Conservation (phyloP, 2,329 filamentous ascomycete genomes). For the Helotiales sp. region DNA sequence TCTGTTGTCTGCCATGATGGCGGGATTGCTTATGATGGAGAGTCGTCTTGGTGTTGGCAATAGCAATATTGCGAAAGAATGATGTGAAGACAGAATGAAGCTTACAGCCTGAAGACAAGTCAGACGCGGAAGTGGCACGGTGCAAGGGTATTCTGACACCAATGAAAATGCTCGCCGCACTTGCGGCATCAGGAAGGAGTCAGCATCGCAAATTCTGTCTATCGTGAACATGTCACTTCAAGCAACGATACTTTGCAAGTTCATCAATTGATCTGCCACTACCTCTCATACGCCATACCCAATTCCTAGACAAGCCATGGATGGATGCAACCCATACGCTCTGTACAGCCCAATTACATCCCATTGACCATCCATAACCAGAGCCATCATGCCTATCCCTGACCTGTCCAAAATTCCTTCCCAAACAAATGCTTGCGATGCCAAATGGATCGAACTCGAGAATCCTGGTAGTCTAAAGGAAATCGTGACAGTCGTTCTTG, state of each 20-base stretch:
- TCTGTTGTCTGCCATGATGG: background rate
- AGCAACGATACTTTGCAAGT: background rate
- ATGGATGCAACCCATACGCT: background rate
- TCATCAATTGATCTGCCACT: background rate
- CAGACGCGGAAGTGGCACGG: background rate
- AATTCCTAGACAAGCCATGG: background rate
- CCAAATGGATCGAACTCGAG: background rate
- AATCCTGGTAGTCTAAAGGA: background rate
- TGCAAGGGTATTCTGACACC: background rate
- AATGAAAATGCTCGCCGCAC: background rate
- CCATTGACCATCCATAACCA: background rate
- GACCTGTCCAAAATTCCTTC: background rate
- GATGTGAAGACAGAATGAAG: background rate
- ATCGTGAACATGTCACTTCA: background rate
- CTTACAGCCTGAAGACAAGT: background rate
- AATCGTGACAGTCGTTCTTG: background rate
- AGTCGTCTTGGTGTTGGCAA: background rate
- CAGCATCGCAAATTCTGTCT: background rate
- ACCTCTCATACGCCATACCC: background rate
- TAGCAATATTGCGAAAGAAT: no score
- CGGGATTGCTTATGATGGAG: background rate
- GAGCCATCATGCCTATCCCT: background rate
- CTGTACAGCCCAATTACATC: background rate
- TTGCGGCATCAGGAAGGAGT: background rate
- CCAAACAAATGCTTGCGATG: background rate